Evolutionary conservation across 2,329 filamentous ascomycete species (phyloP), one percentile per base, ranked within the genome.

Genomic region (Byssoonygena ceratinophila): DNA sequence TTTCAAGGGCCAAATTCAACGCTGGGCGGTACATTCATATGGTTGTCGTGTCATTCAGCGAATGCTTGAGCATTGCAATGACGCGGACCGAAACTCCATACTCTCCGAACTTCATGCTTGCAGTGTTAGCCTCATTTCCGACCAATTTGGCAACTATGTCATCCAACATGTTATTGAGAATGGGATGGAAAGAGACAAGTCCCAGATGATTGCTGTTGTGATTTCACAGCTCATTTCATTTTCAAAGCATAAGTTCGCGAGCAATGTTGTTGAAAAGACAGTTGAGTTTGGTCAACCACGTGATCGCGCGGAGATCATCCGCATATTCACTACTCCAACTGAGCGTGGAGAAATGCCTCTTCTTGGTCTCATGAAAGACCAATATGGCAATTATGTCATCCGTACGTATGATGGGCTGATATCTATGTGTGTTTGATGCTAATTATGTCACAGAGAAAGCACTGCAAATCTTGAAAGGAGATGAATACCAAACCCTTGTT

Each of bases 91-190:
- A 67, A 73, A 76, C 45, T 77, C 76, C 29, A 84, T 97, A 48
- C 78, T 96, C 63, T 72, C 76, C 1, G 91, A 97, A 70, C 76
- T 98, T 20, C 85, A 92, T 63, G 74, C 76, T 8, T 84, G 83
- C 59, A 82, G 86, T 8, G 68, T 79, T 29, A 79, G 76, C 52
- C 79, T 97, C 54, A 86, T 96, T 58, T 81, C 82, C 0, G 87
- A 97, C 63, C 84, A 90, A 58, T 98, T 85, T 63, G 92, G 92
- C 55, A 98, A 98, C 70, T 98, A 98, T 64, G 92, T 98, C 16
- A 85, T 86, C 2, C 92, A 97, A 66, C 88, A 97, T 64, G 82
- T 97, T 48, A 89, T 98, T 56, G 75, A 84, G 55, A 81, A 87
- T 57, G 90, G 90, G 22, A 77, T 82, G 48, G 75, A 79, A 3